phyloP scores from a whole-genome alignment of 2,329 filamentous ascomycete species.

The Blastomyces parvus region DNA sequence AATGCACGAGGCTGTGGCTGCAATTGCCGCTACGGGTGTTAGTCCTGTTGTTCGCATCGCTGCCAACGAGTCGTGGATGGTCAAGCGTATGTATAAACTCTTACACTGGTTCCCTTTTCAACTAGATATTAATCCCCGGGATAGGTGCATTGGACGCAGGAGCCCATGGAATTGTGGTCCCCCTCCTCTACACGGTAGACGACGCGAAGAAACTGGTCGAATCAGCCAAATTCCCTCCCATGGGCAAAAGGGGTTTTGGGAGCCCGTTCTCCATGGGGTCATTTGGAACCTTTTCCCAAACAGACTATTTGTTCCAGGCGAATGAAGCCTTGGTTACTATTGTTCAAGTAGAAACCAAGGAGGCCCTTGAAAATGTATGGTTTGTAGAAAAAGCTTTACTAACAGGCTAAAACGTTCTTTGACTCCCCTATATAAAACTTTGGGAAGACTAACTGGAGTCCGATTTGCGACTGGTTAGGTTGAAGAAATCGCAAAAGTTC shows the following conservation, averaged over 20 bases:
- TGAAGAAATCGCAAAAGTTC: slow-evolving; percentile 43
- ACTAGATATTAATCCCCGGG: background rate
- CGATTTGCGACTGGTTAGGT: slow-evolving; percentile 22
- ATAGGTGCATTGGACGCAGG: slow-evolving; percentile 48
- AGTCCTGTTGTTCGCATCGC: slow-evolving; percentile 42
- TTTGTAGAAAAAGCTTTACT: background rate
- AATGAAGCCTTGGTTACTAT: slow-evolving; percentile 46
- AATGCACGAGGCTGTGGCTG: slow-evolving; percentile 49
- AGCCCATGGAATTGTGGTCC: slow-evolving; percentile 50
- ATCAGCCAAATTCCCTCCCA: slow-evolving; percentile 48
- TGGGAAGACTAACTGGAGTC: background rate
- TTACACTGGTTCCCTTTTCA: slow-evolving; percentile 1
- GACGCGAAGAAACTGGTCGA: slow-evolving; percentile 45
- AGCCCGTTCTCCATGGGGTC: slow-evolving; percentile 45
- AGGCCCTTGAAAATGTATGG: slow-evolving; percentile 32
- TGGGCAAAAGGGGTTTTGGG: slow-evolving; percentile 47
- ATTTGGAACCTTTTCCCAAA: slow-evolving; percentile 28
- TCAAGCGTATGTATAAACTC: slow-evolving; percentile 41
- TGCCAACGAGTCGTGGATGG: slow-evolving; percentile 53
- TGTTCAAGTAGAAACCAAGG: slow-evolving; percentile 36
- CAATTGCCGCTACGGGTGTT: slow-evolving; percentile 34
- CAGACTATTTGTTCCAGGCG: slow-evolving; percentile 47
- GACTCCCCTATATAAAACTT: background rate
- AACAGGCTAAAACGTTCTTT: background rate
- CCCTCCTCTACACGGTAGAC: slow-evolving; percentile 44